Percentiles rank a stretch among this genome's conserved stretches.
Evolutionary conservation across 208 protist species (phyloP).

Genomic region (Leishmania gerbilli): DNA sequence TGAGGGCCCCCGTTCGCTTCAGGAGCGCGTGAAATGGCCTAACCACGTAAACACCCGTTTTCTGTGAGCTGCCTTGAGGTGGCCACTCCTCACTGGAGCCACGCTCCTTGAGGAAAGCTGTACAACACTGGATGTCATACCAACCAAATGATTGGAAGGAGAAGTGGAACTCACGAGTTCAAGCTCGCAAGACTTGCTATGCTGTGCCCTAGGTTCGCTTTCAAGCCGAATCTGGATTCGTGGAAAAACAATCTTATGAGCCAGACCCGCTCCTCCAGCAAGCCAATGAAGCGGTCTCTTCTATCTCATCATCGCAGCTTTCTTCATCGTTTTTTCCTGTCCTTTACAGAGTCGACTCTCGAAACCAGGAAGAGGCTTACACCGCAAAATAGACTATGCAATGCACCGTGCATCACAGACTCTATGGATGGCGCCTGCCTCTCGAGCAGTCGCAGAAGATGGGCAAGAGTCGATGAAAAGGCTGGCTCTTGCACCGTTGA

Average conservation of each 20-base stretch:
- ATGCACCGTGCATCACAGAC: slow-evolving; percentile 11
- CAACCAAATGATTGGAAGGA: background rate
- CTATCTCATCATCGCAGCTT: background rate
- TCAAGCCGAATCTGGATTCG: too few relatives aligned
- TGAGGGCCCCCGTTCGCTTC: background rate
- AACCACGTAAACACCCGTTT: too few relatives aligned
- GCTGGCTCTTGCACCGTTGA: slow-evolving; percentile 44
- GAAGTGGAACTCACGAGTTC: too few relatives aligned
- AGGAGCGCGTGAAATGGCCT: background rate
- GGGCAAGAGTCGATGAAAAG: slow-evolving; percentile 37
- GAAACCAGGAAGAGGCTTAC: background rate
- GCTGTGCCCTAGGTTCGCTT: background rate
- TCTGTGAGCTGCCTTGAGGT: background rate
- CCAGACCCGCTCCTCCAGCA: background rate
- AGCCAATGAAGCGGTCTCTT: background rate
- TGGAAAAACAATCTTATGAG: background rate
- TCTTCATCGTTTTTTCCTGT: background rate
- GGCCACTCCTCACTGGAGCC: background rate
- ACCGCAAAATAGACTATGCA: slow-evolving; percentile 2
- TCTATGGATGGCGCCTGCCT: background rate
- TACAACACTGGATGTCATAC: background rate
- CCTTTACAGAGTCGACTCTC: background rate
- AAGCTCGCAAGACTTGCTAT: background rate
- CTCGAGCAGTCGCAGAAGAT: slow-evolving; percentile 13
- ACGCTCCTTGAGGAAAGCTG: background rate